Percentiles rank a stretch among this genome's conserved stretches.
These are phyloP conservation scores for Serpula lacrymans DNA, from an alignment of 768 basidiomycete species.

Conservation along the genomic window DNA sequence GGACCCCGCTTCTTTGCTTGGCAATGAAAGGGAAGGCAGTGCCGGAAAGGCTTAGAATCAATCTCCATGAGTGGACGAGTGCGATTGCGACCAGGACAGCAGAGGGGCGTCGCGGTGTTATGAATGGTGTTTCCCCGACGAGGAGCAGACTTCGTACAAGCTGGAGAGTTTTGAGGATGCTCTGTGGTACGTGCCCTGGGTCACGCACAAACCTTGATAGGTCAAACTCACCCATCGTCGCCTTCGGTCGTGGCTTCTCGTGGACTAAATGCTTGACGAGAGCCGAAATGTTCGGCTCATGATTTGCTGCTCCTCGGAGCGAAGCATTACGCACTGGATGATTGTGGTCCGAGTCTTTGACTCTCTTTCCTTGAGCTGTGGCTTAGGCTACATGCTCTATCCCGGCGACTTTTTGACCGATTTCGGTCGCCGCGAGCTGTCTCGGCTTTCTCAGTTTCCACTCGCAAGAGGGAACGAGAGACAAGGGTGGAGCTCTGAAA, in stretches of 20 bases:
- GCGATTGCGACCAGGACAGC: conserved; percentile 23
- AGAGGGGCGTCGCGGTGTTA: conserved; percentile 53
- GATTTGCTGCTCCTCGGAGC: conserved; percentile 20
- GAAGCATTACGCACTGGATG: conserved; percentile 37
- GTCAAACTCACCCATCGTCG: conserved; percentile 28
- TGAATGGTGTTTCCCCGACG: conserved; percentile 18
- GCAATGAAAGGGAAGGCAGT: conserved; percentile 40
- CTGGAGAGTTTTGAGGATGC: conserved; percentile 8
- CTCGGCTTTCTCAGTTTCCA: conserved; percentile 19
- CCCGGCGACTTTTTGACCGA: conserved; percentile 51
- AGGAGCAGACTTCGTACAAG: conserved; percentile 43
- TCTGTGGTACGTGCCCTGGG: conserved; percentile 17
- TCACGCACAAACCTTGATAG: conserved; percentile 32
- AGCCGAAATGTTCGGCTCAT: conserved; percentile 4
- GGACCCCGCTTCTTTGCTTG: conserved; percentile 38
- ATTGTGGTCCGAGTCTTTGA: conserved; percentile 39
- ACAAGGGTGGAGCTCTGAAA: conserved; percentile 42
- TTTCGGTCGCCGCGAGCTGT: conserved; percentile 54
- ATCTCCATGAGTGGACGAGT: too few relatives aligned
- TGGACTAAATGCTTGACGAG: conserved; percentile 4
- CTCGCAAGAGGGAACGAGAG: conserved; percentile 13
- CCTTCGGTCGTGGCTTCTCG: conserved; percentile 19
- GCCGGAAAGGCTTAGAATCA: conserved; percentile 47
- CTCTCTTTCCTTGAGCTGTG: conserved; percentile 33
- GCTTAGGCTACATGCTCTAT: conserved; percentile 28